A percentile compares a stretch with the other conserved stretches of the same genome.
These are phyloP conservation scores for Stachybotrys chlorohalonatus DNA, from an alignment of 2,329 filamentous ascomycete species.

Conservation along the genomic window DNA sequence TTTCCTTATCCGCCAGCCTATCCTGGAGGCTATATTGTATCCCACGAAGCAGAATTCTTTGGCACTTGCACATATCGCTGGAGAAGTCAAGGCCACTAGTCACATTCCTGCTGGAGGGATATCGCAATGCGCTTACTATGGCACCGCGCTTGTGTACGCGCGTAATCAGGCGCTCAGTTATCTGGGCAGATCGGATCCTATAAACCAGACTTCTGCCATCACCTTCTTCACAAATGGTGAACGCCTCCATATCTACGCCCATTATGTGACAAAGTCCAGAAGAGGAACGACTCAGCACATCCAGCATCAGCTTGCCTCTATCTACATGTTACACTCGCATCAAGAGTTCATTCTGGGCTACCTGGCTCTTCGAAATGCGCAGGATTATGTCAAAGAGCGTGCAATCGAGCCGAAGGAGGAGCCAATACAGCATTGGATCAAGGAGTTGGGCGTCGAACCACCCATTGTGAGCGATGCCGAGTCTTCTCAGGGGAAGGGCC, in stretches of 20 bases:
- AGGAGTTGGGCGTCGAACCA: no score
- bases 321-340: conserved; percentile 7
- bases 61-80: conserved; percentile 16
- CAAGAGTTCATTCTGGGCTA: conserved; percentile 7
- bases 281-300: conserved; percentile 11
- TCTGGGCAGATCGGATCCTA: conserved; percentile 7
- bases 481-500: no score
- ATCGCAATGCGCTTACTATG: conserved; percentile 12
- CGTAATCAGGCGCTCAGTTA: conserved; percentile 14
- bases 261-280: conserved; percentile 10
- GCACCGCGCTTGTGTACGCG: conserved; percentile 16
- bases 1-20: conserved; percentile 4
- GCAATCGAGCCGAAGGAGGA: conserved; percentile 8
- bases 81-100: conserved; percentile 11
- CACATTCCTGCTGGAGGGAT: conserved; percentile 7
- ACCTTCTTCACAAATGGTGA: conserved; percentile 18
- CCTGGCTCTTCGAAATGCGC: conserved; percentile 11
- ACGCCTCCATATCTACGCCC: conserved; percentile 14
- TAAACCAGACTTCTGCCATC: conserved; percentile 11
- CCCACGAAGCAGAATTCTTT: conserved; percentile 10
- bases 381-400: conserved; percentile 10
- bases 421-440: conserved; percentile 9
- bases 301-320: conserved; percentile 9
- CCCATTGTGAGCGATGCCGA: no score
- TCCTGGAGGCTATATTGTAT: conserved; percentile 10